Evolutionary conservation across 345 rosid species (phyloP).

Genomic region (Trapa bicornis): DNA sequence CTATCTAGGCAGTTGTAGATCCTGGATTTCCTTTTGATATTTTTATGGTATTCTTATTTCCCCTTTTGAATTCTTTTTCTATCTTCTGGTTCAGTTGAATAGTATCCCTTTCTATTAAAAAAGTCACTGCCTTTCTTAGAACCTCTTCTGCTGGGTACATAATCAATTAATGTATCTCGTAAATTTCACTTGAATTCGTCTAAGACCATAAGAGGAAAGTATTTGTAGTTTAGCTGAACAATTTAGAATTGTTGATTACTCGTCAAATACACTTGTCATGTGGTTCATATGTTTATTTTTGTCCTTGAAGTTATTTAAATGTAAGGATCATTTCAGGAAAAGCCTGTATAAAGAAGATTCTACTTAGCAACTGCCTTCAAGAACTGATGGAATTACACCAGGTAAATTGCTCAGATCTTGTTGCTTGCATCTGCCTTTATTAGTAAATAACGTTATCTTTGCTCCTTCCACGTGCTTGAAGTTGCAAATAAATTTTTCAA

Average conservation of each 20-base stretch:
- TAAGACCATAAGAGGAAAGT: not conserved
- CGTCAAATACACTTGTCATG: not conserved
- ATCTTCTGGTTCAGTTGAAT: not conserved
- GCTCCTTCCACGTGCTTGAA: not conserved
- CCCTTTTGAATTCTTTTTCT: not conserved
- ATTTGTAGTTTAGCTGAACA: not conserved
- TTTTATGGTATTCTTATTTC: not conserved
- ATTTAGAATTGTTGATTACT: not conserved
- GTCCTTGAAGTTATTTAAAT: not conserved
- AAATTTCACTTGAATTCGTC: not conserved
- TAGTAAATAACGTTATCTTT: not conserved
- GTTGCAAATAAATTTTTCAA: not conserved
- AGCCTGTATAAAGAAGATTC: constrained; percentile 93
- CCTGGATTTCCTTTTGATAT: not conserved
- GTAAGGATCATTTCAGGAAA: constrained; percentile 39
- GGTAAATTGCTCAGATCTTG: constrained; percentile 25
- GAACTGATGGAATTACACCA: constrained; percentile 99
- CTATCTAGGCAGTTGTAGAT: not conserved
- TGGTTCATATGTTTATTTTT: not conserved
- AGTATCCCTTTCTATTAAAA: not conserved
- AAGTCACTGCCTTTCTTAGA: not conserved
- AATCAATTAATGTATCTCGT: not conserved
- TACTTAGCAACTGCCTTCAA: constrained; percentile 96
- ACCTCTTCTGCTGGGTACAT: not conserved
- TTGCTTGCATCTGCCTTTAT: not conserved